Percentiles rank a stretch among this genome's conserved stretches.
Conservation (phyloP, 371 early-diverging fungal species). For the Apophysomyces trapeziformis region DNA sequence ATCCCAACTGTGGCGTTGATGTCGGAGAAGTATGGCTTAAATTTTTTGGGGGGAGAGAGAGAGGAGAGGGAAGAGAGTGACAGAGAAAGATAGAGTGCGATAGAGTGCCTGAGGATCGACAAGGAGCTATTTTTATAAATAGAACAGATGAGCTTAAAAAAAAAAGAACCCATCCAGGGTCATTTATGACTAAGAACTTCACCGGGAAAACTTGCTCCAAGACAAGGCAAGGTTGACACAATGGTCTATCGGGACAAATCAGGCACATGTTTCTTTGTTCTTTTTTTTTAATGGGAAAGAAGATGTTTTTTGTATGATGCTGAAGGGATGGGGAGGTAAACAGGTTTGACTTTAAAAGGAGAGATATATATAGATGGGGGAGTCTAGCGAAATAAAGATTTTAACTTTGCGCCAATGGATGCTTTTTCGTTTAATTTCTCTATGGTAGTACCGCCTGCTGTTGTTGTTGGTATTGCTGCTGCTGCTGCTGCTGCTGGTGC, state of each 20-base stretch:
- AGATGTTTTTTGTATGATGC: no score
- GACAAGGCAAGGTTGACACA: no score
- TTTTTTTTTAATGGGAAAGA: not conserved
- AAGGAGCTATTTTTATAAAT: no score
- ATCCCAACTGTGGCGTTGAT: constrained; percentile 2
- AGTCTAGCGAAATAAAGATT: not conserved
- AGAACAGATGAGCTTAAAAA: no score
- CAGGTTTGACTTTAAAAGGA: not conserved
- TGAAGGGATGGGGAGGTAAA: no score
- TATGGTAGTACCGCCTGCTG: not conserved
- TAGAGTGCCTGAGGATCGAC: no score
- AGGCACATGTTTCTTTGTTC: not conserved
- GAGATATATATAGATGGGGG: not conserved
- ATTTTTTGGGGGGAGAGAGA: not conserved
- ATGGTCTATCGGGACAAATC: not conserved
- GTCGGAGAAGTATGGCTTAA: not conserved
- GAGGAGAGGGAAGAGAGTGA: not conserved
- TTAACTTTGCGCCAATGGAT: not conserved
- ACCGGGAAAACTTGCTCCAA: no score
- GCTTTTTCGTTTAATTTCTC: not conserved
- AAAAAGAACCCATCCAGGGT: no score
- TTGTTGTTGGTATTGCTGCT: not conserved
- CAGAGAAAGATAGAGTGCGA: no score
- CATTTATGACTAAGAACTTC: no score
- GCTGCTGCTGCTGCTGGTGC: not conserved